phyloP scores from a whole-genome alignment of 164 flowering plant species.

The Kalanchoe fedtschenkoi region DNA sequence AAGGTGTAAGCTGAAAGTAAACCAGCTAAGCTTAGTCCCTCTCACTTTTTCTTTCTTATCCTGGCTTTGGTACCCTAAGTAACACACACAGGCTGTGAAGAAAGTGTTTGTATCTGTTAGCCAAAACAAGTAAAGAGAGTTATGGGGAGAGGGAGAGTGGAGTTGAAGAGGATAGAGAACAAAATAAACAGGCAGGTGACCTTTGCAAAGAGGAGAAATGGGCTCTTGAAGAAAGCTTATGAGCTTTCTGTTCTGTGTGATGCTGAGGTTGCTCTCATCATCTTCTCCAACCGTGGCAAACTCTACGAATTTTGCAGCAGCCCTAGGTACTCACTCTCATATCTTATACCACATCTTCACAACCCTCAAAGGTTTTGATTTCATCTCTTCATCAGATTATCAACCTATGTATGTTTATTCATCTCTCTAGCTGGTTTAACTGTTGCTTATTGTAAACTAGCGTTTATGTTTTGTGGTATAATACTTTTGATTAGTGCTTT shows the following conservation, averaged over 20 bases:
- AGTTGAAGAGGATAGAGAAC: conserved; percentile 47
- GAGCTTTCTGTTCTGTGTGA: conserved; percentile 40
- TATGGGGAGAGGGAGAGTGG: conserved; percentile 44
- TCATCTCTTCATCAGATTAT: not conserved
- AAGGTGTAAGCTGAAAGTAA: not conserved
- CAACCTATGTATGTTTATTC: not conserved
- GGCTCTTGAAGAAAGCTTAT: conserved; percentile 38
- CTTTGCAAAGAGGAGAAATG: conserved; percentile 39
- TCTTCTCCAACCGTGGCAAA: conserved; percentile 37
- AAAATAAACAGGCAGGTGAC: conserved; percentile 45
- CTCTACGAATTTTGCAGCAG: conserved; percentile 40
- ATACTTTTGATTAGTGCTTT: not conserved
- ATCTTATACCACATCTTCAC: not conserved
- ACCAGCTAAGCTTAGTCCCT: not conserved
- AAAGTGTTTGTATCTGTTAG: conserved; percentile 1
- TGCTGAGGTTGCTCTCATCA: conserved; percentile 39
- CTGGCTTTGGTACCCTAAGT: not conserved
- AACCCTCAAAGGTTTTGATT: too few species aligned
- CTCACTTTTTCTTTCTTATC: not conserved
- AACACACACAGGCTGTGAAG: not conserved
- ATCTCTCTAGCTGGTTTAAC: not conserved
- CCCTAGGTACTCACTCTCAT: conserved; percentile 17
- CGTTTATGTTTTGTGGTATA: not conserved
- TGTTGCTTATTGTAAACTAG: too few species aligned
- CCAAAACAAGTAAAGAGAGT: conserved; percentile 5